Evolutionary conservation across 805 yeast genomes (phyloP), one percentile per base, ranked within the genome.

Genomic region (Myxozyma neotropica): DNA sequence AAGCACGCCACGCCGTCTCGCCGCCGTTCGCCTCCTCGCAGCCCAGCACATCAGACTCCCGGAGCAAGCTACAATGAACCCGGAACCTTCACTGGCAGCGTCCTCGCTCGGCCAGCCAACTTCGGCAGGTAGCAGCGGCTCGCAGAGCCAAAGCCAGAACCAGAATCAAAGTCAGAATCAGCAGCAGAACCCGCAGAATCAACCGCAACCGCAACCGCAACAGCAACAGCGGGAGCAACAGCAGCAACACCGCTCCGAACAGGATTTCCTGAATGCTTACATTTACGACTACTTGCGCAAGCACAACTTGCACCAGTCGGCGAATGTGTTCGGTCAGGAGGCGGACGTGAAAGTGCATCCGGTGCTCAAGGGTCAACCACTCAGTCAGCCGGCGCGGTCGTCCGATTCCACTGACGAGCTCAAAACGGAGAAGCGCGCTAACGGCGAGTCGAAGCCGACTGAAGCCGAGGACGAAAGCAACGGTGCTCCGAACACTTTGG

Each of bases 221-320:
- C 65, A 55, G 40, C 61, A 42, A 12, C 63, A 53, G 40, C 45
- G 39, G 45, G 62, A 48, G 27, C 63, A 52, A 33, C 65, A 57
- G 52, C 53, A 45, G 58, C 59, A 53, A 24, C 58, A 39, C 45
- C 59, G 65, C 31, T 61, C 65, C 44, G 65, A 61, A 53, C 65
- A 59, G 38, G 65, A 60, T 46, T 54, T 64, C 36, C 75, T 91
- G 62, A 88, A 91, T 71, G 91, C 93, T 5, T 91, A 90, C 72
- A 85, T 91, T 38, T 89, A 90, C 71, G 97, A 91, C 73, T 92
- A 89, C 68, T 76, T 91, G 62, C 70, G 88, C 68, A 91, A 91
- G 73, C 84, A 88, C 54, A 81, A 88, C 29, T 78, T 89, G 49
- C 80, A 82, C 12, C 83, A 83, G 49, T 85, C 96, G 3, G 97